These are phyloP conservation scores for Gossypium schwendimanii DNA, from an alignment of 441 rosid species.

Conservation along the genomic window DNA sequence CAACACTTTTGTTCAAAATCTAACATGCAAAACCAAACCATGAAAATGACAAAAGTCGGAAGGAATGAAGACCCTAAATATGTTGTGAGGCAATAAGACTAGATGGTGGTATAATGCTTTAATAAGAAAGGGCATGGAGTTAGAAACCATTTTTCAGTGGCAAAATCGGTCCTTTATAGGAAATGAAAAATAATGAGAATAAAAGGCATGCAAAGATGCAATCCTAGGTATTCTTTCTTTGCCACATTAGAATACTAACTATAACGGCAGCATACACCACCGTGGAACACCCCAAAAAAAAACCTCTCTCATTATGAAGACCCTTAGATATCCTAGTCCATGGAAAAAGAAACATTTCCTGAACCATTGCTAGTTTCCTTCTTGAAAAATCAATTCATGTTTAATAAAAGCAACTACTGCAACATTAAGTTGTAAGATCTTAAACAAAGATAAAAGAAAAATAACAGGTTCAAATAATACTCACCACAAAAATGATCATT, in stretches of 20 bases:
- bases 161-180: not conserved
- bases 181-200: not conserved
- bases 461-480: not conserved
- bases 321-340: not conserved
- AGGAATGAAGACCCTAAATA: not conserved
- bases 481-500: constrained; percentile 79
- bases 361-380: not conserved
- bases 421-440: not conserved
- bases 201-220: not conserved
- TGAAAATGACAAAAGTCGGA: not conserved
- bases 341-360: not conserved
- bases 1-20: not conserved
- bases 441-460: not conserved
- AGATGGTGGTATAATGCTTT: not conserved
- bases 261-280: not conserved
- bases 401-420: not conserved
- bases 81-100: not conserved
- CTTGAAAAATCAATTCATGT: not conserved
- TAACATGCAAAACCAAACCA: not conserved
- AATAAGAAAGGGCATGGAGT: not conserved
- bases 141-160: not conserved
- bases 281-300: not conserved
- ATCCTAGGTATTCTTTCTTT: not conserved
- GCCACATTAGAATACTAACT: not conserved
- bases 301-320: not conserved